Base-by-base conservation (phyloP, 2,329 filamentous ascomycete species). In the Elsinoe fawcettii region DNA sequence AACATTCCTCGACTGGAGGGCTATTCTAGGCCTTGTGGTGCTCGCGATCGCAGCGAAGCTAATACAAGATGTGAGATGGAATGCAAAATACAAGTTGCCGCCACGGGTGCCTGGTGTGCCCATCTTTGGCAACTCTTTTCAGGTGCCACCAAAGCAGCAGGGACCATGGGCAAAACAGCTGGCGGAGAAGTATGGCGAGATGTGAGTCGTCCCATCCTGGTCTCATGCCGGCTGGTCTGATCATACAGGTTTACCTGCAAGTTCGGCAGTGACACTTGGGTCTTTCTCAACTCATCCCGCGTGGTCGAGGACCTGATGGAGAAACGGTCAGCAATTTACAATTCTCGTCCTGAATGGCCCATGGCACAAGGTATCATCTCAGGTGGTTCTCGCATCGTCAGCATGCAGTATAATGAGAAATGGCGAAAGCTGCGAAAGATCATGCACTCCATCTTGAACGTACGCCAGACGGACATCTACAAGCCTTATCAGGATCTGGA, bases 341-440 rank as follows among this genome's bases (percentile, higher is more conserved):
- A 70, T 56, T 66, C 73, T 32, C 66, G 76, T 4, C 75, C 77
- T 0, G 61, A 65, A 0, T 61, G 64, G 14, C 66, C 65, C 8
- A 59, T 58, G 8, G 74, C 70, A 0, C 73, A 75, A 56, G 72
- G 74, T 32, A 63, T 79, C 23, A 76, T 79, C 51, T 73, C 73
- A 2, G 66, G 69, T 2, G 75, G 75, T 2, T 71, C 79, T 60
- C 77, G 79, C 61, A 64, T 77, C 3, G 66, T 78, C 2, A 62
- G 75, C 22, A 77, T 79, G 72, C 65, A 75, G 36, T 76, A 78
- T 47, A 73, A 74, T 0, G 65, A 71, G 12, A 67, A 65, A 16
- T 80, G 77, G 78, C 67, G 74, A 5, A 67, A 61, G 2, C 70
- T 73, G n/a, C 70, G 78, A n/a, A 75, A 74, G 58, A 61, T 77